Percentiles rank a stretch among this genome's conserved stretches.
Conservation (phyloP, 2,329 filamentous ascomycete genomes). For the Xylariaceae sp. region DNA sequence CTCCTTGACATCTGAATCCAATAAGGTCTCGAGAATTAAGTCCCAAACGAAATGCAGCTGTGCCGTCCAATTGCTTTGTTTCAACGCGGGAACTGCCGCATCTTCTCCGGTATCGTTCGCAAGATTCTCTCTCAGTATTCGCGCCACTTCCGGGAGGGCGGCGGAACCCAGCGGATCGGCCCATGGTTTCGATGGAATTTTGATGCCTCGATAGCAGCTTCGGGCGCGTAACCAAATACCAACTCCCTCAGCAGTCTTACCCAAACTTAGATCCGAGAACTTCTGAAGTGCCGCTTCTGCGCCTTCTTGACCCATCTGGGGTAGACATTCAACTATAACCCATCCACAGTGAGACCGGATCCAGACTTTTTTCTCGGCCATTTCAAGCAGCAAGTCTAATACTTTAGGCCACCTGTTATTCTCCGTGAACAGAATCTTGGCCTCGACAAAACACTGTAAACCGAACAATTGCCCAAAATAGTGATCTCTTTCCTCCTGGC, state of each 20-base stretch:
- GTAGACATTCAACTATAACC: slow-evolving; percentile 70
- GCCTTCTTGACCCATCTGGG: slow-evolving; percentile 55
- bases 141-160: slow-evolving; percentile 64
- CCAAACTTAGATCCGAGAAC: slow-evolving; percentile 61
- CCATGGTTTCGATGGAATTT: slow-evolving; percentile 69
- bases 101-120: slow-evolving; percentile 48
- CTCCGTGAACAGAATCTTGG: slow-evolving; percentile 63
- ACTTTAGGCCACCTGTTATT: slow-evolving; percentile 60
- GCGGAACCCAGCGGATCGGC: slow-evolving; percentile 68
- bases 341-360: slow-evolving; percentile 82
- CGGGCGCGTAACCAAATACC: slow-evolving; percentile 78
- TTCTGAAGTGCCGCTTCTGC: slow-evolving; percentile 59
- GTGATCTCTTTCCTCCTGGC: slow-evolving; percentile 80
- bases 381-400: slow-evolving; percentile 67
- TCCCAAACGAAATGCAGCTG: slow-evolving; percentile 88
- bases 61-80: slow-evolving; percentile 71
- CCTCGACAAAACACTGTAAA: slow-evolving; percentile 78
- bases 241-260: slow-evolving; percentile 81
- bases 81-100: slow-evolving; percentile 43
- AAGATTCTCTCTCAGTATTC: slow-evolving; percentile 73
- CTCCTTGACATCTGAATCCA: slow-evolving; percentile 32
- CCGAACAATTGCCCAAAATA: slow-evolving; percentile 84
- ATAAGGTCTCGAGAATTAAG: slow-evolving; percentile 60
- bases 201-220: slow-evolving; percentile 59
- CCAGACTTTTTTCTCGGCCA: slow-evolving; percentile 82